Evolutionary conservation across 2,329 filamentous ascomycete species (phyloP).

Genomic region (Zasmidium cellare): DNA sequence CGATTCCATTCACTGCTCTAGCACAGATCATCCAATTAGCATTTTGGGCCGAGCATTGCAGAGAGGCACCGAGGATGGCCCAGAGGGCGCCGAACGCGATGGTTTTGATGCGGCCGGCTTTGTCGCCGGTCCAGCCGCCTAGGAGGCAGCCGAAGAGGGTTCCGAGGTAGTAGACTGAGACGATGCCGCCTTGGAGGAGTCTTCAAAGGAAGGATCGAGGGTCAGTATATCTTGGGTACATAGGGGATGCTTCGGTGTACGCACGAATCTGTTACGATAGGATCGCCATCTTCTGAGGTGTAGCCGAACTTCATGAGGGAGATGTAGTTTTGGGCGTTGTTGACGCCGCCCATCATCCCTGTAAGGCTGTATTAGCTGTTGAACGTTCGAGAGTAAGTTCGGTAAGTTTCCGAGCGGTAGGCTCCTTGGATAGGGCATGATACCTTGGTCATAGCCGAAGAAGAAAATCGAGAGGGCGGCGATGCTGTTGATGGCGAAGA

Average conservation of each 20-base stretch:
- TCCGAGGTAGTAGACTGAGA: constrained; percentile 60
- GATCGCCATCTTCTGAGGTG: constrained; percentile 42
- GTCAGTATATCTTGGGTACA: no score
- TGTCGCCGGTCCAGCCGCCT: constrained; percentile 66
- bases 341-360: constrained; percentile 62
- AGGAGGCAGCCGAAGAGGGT: constrained; percentile 64
- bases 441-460: constrained; percentile 48
- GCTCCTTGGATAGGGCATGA: constrained; percentile 34
- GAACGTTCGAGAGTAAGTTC: background rate
- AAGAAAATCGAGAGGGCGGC: constrained; percentile 68
- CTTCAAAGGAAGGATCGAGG: no score
- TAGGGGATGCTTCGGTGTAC: no score
- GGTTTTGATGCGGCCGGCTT: constrained; percentile 61
- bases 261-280: constrained; percentile 59
- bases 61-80: constrained; percentile 53
- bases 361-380: background rate
- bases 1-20: constrained; percentile 45
- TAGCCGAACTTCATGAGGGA: constrained; percentile 66
- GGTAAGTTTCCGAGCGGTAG: background rate
- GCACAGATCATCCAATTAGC: constrained; percentile 61
- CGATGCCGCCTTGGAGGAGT: constrained; percentile 63
- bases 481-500: constrained; percentile 63
- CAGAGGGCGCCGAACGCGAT: constrained; percentile 58
- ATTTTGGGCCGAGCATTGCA: constrained; percentile 68
- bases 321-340: constrained; percentile 65